phyloP scores from a whole-genome alignment of 495 filamentous ascomycete genomes.

The Penicillium waksmanii region DNA sequence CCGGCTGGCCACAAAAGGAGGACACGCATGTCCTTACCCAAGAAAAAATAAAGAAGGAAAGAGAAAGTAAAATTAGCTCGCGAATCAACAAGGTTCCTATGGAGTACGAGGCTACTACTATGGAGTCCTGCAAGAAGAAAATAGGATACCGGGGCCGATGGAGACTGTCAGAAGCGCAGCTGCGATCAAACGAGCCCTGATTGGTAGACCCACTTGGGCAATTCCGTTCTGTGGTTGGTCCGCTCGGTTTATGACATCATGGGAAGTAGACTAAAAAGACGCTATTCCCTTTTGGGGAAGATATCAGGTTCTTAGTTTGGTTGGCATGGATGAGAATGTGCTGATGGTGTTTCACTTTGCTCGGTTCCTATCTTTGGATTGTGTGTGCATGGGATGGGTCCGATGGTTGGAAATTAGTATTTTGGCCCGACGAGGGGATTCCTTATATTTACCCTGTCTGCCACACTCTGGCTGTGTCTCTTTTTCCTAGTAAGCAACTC shows the following conservation, averaged over 20 bases:
- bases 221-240: conserved; percentile 19
- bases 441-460: background rate
- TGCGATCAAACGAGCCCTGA: conserved; percentile 1
- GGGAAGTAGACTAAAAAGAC: conserved; percentile 1
- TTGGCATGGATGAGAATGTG: background rate
- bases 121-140: background rate
- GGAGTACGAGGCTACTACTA: background rate
- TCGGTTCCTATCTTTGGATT: conserved; percentile 5
- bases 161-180: background rate
- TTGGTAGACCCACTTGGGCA: background rate
- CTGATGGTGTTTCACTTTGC: conserved; percentile 12
- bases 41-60: background rate
- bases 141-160: background rate
- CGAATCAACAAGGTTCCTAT: background rate
- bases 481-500: background rate
- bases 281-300: conserved; percentile 25
- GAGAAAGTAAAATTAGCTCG: background rate
- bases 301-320: conserved; percentile 14
- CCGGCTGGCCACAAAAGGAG: background rate
- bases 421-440: background rate
- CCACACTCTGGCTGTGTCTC: background rate
- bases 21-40: background rate
- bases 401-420: background rate
- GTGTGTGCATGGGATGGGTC: background rate
- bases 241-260: conserved; percentile 35